Base-by-base conservation (phyloP, 1,284 basidiomycete species). In the Cutaneotrichosporon curvatum region DNA sequence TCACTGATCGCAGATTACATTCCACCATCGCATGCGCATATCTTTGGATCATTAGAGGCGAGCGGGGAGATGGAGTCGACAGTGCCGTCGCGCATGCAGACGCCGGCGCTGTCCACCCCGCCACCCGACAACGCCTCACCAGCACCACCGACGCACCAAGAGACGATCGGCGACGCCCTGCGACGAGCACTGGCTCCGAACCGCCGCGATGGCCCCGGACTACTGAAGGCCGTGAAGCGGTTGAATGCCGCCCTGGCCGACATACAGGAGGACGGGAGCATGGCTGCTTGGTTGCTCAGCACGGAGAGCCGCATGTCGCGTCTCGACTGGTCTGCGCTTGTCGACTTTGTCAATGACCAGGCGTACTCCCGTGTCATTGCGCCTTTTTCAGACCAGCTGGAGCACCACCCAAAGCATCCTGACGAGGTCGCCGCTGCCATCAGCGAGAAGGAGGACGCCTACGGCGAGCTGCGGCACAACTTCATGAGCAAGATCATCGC, bases 291-390 rank as follows among this genome's bases (percentile, higher is more conserved):
- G 45, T 45, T 69, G 32, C 48, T 48, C 11, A 50, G 45, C 35
- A 50, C 46, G 43, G 58, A 48, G 15, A 57, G 37, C 21, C 54
- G 52, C 25, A 47, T 53, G 54, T 44, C 62, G 34, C 59, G 41
- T 11, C 52, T 58, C 12, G 59, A 77, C 2, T 80, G 78, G 78
- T 62, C 59, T 4, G 47, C 40, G 16, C 36, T 72, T 22, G 67
- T 70, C 11, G 66, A 69, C 20, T 60, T 72, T 42, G 68, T 79
- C 11, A 71, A 75, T 47, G 74, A 75, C 19, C 75, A 78, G 62
- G 71, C 73, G 16, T 80, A 80, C 51, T 73, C 77, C 25, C 65
- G 78, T 9, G 68, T 74, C 1, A 77, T 79, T 0, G 78, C 76
- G 3, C 77, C 78, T 1, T 72, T 73, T 31, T 58, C 63, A 5